Conservation (phyloP, 345 rosid species). For the Cardiospermum halicacabum region DNA sequence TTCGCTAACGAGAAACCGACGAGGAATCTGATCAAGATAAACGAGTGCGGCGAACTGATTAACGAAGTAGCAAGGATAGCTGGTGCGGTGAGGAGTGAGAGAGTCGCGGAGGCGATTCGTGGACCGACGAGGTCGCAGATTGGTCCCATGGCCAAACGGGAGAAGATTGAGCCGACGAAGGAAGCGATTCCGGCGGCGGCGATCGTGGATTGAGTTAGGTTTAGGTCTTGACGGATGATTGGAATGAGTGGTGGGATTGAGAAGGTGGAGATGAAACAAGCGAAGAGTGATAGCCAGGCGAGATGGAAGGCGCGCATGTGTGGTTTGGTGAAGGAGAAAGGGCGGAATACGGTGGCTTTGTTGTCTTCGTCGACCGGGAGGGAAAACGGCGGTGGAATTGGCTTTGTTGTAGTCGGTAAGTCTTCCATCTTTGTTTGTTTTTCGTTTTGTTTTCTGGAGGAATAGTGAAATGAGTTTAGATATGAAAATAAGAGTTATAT, state of each 20-base stretch:
- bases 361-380: slow-evolving; percentile 42
- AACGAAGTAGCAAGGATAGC: slow-evolving; percentile 46
- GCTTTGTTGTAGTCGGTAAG: slow-evolving; percentile 1
- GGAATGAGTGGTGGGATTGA: slow-evolving; percentile 83
- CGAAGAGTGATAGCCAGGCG: slow-evolving; percentile 82
- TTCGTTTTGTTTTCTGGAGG: neutral
- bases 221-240: slow-evolving; percentile 54
- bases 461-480: no score
- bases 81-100: slow-evolving; percentile 69
- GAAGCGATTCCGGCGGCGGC: slow-evolving; percentile 65
- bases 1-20: slow-evolving; percentile 69
- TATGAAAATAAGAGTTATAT: no score
- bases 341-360: slow-evolving; percentile 61
- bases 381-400: slow-evolving; percentile 13
- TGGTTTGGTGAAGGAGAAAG: slow-evolving; percentile 49
- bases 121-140: slow-evolving; percentile 72
- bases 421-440: neutral
- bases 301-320: slow-evolving; percentile 80
- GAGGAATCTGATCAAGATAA: slow-evolving; percentile 59
- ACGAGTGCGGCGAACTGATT: slow-evolving; percentile 44
- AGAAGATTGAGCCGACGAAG: slow-evolving; percentile 74
- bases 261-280: slow-evolving; percentile 86
- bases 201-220: slow-evolving; percentile 44
- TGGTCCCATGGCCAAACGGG: slow-evolving; percentile 88
- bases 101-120: slow-evolving; percentile 51